Evolutionary conservation across 1,139 yeast species (phyloP), one percentile per base, ranked within the genome.

Genomic region (Eremothecium gossypii): DNA sequence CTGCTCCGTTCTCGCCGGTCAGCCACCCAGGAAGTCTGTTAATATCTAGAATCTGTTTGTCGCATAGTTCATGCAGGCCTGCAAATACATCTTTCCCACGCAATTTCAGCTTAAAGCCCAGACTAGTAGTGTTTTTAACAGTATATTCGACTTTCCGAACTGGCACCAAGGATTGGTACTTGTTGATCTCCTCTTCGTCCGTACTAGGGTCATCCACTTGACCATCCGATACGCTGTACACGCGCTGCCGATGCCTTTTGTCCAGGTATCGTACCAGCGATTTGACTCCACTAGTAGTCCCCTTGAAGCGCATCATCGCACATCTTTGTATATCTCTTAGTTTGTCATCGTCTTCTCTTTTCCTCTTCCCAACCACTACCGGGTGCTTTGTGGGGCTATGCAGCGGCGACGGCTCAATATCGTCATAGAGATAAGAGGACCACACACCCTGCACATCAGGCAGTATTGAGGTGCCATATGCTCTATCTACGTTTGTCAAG

Each of bases 21-120:
- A 85, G 58, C 89, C 89, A 85, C 13, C 75, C 71, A 0, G 95
- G 95, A 27, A 83, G 62, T 1, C 55, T 66, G 11, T 67, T 63
- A 0, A 83, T 74, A 51, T 83, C 73, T 2, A 80, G 56, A 0
- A 71, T 53, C 37, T 74, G 76, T 11, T 65, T 53, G 4, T 68
- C 77, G n/a, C 87, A 76, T 30, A 85, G 65, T 51, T 83, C 80
- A 57, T 83, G 87, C 33, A 86, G 54, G 0, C 95, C 96, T 1
- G 77, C 94, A 69, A 79, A 83, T 1, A 86, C 74, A 57, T 86
- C 94, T n/a, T 67, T 64, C 0, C 96, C 96, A 2, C 71, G 66
- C 5, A 85, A 58, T 45, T 72, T 69, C 26, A 85, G 46, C 17
- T 68, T 70, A 2, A 83, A 63, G 2, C 49, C 47, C 8, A 48